Evolutionary conservation across 1,139 yeast genomes (phyloP).

Genomic region (Yueomyces sp.): DNA sequence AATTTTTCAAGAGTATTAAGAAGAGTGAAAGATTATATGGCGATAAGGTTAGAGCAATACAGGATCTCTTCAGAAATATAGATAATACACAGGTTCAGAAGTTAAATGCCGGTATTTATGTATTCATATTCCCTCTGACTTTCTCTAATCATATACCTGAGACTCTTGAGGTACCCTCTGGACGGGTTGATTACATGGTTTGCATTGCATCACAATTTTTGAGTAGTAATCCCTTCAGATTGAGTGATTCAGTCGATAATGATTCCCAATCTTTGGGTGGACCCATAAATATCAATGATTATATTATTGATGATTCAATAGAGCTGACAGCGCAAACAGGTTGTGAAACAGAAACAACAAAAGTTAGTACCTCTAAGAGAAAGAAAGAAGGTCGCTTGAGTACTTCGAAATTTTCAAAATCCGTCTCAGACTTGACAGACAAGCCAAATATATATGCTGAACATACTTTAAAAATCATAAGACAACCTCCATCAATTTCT

Average conservation of each 20-base stretch:
- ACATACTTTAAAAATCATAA: constrained; percentile 29
- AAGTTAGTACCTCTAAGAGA: background rate
- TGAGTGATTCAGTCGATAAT: background rate
- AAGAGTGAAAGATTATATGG: constrained; percentile 2
- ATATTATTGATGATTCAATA: background rate
- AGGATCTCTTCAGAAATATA: constrained; percentile 1
- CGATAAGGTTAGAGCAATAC: constrained; percentile 2
- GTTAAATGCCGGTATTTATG: constrained; percentile 49
- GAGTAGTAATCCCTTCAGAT: background rate
- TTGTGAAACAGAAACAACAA: background rate
- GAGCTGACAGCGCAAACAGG: background rate
- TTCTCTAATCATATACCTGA: constrained; percentile 63
- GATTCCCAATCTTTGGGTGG: background rate
- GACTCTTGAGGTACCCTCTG: constrained; percentile 39
- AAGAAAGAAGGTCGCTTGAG: background rate
- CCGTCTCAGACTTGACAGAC: background rate
- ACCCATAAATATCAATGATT: background rate
- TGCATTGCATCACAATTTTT: constrained; percentile 5
- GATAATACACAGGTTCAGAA: constrained; percentile 2
- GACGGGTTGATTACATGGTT: constrained; percentile 11
- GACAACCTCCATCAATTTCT: constrained; percentile 75
- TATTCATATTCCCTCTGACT: constrained; percentile 55
- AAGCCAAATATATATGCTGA: constrained; percentile 4
- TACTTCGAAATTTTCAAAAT: background rate
- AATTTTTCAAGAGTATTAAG: constrained; percentile 8